phyloP scores from a whole-genome alignment of 2,329 filamentous ascomycete species.

The Alternaria sp. region DNA sequence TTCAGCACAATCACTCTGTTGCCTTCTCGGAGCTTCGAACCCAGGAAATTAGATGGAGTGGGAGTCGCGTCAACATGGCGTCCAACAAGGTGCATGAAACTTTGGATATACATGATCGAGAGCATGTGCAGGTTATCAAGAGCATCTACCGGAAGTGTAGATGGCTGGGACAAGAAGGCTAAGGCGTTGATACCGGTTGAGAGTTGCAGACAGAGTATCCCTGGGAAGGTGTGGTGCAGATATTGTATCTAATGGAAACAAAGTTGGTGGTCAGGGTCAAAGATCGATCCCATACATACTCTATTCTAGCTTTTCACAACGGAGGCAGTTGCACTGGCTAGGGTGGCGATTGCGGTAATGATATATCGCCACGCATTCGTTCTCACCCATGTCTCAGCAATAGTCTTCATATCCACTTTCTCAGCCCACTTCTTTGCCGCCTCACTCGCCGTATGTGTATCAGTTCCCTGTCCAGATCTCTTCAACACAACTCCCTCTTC shows the following conservation, averaged over 20 bases:
- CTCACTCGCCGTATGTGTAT: constrained; percentile 26
- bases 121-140: no score
- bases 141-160: no score
- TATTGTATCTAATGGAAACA: not conserved
- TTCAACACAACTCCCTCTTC: constrained; percentile 31
- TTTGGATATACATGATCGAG: not conserved
- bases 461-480: constrained; percentile 18
- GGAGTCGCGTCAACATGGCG: not conserved
- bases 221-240: not conserved
- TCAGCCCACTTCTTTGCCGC: constrained; percentile 29
- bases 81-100: not conserved
- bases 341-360: constrained; percentile 24
- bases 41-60: not conserved
- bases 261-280: no score
- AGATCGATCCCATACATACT: not conserved
- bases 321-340: constrained; percentile 28
- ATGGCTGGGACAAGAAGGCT: no score
- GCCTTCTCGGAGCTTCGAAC: not conserved
- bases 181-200: no score
- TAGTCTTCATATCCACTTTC: constrained; percentile 30
- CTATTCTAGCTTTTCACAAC: not conserved
- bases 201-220: no score
- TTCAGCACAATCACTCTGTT: not conserved
- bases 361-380: constrained; percentile 31
- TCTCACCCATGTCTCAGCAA: constrained; percentile 27